Conservation (phyloP, 2,329 filamentous ascomycete species). For the Colletotrichum cordylinicola region DNA sequence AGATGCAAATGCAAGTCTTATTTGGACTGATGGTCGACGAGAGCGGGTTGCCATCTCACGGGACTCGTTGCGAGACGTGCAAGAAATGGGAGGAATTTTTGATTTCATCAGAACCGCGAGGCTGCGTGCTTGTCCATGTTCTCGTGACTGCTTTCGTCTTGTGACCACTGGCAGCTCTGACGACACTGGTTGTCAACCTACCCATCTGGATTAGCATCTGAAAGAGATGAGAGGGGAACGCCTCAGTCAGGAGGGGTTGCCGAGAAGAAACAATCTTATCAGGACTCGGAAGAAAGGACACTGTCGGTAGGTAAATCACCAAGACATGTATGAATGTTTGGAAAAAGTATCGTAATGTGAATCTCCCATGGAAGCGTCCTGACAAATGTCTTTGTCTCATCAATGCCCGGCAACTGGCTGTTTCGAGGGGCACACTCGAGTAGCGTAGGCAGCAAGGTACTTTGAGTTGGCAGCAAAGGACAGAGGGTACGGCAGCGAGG, state of each 20-base stretch:
- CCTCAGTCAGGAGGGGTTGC: background rate
- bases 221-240: background rate
- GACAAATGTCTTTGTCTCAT: conserved; percentile 6
- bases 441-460: background rate
- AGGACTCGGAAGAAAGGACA: background rate
- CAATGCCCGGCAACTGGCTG: background rate
- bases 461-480: background rate
- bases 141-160: conserved; percentile 1
- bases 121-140: background rate
- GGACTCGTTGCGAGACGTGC: conserved; percentile 7
- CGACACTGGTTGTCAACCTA: background rate
- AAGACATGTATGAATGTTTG: background rate
- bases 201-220: background rate
- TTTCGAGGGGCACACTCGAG: background rate
- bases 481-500: background rate
- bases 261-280: background rate
- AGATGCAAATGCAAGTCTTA: conserved; percentile 8
- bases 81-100: background rate
- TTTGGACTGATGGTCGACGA: background rate
- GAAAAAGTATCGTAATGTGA: background rate
- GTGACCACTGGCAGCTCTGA: background rate
- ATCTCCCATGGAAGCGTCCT: background rate
- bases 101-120: background rate
- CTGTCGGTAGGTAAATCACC: background rate
- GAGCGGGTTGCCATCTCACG: conserved; percentile 2